Conservation (phyloP, 331 rosid genomes). For the Ulmus americana region DNA sequence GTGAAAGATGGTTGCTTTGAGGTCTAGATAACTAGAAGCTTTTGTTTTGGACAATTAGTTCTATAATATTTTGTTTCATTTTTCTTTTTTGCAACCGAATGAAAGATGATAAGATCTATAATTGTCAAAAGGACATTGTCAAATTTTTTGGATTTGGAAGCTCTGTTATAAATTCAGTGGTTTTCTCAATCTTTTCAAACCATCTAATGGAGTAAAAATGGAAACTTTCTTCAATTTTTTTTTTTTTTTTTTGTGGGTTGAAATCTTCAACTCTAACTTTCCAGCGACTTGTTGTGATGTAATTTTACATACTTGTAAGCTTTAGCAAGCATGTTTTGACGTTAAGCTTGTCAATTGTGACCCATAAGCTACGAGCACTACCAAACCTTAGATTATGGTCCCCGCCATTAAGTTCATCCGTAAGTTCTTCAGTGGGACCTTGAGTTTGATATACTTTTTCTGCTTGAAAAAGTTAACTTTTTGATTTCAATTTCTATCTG, state of each 20-base stretch:
- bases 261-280: conserved; percentile 20
- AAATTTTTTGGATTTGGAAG: conserved; percentile 17
- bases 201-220: conserved; percentile 1
- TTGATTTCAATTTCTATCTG: conserved; percentile 27
- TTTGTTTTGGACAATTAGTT: conserved; percentile 2
- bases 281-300: conserved; percentile 11
- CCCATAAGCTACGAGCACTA: conserved; percentile 38
- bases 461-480: conserved; percentile 35
- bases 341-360: conserved; percentile 36
- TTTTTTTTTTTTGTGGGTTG: neutral
- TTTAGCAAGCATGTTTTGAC: conserved; percentile 24
- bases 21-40: conserved; percentile 4
- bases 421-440: conserved; percentile 54
- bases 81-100: conserved; percentile 14
- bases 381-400: conserved; percentile 51
- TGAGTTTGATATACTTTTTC: conserved; percentile 38
- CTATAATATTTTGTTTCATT: conserved; percentile 5
- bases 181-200: conserved; percentile 13
- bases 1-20: conserved; percentile 12
- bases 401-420: conserved; percentile 59
- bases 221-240: neutral
- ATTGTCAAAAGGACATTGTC: conserved; percentile 19
- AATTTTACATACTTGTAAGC: conserved; percentile 29
- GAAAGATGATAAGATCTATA: conserved; percentile 28
- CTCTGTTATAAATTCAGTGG: conserved; percentile 17